phyloP scores from a whole-genome alignment of 2,329 filamentous ascomycete species.

The Clarireedia homoeocarpa region DNA sequence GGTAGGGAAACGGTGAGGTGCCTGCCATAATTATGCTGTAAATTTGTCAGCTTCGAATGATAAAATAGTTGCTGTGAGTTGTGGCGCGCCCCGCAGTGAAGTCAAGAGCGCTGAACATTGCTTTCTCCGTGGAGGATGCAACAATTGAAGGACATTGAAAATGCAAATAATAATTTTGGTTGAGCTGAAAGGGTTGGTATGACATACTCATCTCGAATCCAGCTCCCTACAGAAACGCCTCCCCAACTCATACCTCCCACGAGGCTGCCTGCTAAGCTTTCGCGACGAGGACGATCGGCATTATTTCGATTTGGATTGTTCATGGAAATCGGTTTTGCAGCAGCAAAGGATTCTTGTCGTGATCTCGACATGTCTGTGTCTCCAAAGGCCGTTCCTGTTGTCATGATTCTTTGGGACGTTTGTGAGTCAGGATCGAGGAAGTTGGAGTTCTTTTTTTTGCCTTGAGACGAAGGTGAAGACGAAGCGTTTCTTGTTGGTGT shows the following conservation, averaged over 20 bases:
- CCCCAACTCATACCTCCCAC: conserved; percentile 94
- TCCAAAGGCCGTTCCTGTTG: conserved; percentile 42
- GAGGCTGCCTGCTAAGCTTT: conserved; percentile 55
- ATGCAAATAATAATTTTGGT: not conserved
- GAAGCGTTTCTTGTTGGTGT: conserved; percentile 28
- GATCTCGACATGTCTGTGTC: conserved; percentile 44
- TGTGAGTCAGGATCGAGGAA: conserved; percentile 25
- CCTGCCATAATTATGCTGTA: conserved; percentile 87
- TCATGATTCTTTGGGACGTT: conserved; percentile 42
- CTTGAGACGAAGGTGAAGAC: conserved; percentile 33
- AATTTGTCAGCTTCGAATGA: conserved; percentile 17
- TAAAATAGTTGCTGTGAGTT: not conserved
- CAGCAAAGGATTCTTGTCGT: conserved; percentile 58
- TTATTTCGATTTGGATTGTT: conserved; percentile 54
- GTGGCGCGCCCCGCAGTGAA: not conserved
- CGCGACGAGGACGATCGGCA: conserved; percentile 49
- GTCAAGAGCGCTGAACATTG: not conserved
- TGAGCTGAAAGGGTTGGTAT: not conserved
- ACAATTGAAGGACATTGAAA: not conserved
- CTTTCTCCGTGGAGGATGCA: not conserved
- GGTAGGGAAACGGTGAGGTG: conserved; percentile 84
- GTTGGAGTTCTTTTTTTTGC: conserved; percentile 17
- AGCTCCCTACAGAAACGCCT: conserved; percentile 90
- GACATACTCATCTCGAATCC: conserved; percentile 96
- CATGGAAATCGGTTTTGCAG: conserved; percentile 60